Conservation (phyloP, 257 asterid species). For the Capsicum baccatum region DNA sequence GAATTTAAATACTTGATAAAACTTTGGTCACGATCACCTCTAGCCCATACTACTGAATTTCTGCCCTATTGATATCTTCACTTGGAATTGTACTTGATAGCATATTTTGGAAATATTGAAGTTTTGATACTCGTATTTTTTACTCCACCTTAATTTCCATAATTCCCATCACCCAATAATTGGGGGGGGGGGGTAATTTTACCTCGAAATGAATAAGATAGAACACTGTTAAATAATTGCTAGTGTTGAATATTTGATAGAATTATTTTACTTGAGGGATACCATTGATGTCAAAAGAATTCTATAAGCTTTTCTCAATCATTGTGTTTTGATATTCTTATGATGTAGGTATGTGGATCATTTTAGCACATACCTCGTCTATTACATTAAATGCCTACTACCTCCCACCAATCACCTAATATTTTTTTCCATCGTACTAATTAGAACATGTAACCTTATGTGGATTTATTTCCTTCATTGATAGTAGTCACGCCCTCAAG, state of each 20-base stretch:
- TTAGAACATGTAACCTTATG: too few relatives aligned
- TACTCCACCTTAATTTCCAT: neutral
- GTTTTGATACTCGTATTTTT: neutral
- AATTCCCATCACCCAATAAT: neutral
- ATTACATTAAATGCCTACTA: too few relatives aligned
- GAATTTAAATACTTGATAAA: neutral
- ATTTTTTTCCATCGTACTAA: too few relatives aligned
- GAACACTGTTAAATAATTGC: too few relatives aligned
- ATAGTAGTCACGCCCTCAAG: too few relatives aligned
- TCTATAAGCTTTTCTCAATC: neutral
- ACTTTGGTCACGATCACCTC: neutral
- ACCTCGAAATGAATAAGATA: neutral
- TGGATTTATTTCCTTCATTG: too few relatives aligned
- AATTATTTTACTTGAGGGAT: too few relatives aligned
- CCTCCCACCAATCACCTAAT: too few relatives aligned
- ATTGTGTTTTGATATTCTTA: neutral
- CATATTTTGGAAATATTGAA: neutral
- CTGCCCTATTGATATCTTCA: neutral
- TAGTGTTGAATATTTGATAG: too few relatives aligned
- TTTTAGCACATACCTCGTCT: too few relatives aligned
- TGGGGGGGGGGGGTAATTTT: neutral
- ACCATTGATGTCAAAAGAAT: neutral
- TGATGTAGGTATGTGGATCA: too few relatives aligned
- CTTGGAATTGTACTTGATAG: neutral
- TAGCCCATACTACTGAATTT: neutral